Conservation (phyloP, 768 basidiomycete species). For the Phylloporus sp. region DNA sequence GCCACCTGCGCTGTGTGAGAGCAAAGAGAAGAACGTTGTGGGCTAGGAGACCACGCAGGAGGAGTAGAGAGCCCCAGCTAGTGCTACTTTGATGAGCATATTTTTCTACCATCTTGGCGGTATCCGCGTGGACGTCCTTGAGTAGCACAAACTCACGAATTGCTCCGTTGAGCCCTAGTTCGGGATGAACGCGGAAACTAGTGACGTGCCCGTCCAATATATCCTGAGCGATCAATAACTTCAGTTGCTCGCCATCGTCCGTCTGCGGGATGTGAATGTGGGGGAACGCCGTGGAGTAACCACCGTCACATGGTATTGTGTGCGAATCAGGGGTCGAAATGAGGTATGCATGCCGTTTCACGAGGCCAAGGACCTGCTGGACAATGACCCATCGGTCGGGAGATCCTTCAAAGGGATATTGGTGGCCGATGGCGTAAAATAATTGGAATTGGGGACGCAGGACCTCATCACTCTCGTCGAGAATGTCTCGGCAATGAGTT, state of each 20-base stretch:
- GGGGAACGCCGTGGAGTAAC: too few relatives aligned
- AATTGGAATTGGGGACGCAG: conserved; percentile 19
- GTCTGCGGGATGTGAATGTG: conserved; percentile 1
- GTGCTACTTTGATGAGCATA: too few relatives aligned
- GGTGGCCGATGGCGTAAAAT: conserved; percentile 24
- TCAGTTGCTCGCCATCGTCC: too few relatives aligned
- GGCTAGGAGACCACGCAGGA: conserved; percentile 31
- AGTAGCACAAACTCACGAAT: conserved; percentile 14
- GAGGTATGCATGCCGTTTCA: neutral
- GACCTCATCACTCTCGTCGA: conserved; percentile 21
- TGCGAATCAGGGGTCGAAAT: neutral
- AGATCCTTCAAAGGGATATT: conserved; percentile 18
- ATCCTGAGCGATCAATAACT: too few relatives aligned
- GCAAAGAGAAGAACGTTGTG: conserved; percentile 22
- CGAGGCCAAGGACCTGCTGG: conserved; percentile 25
- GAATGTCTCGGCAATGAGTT: conserved; percentile 10
- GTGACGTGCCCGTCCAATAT: too few relatives aligned
- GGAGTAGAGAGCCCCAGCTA: too few relatives aligned
- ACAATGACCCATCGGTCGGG: conserved; percentile 27
- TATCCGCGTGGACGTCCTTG: neutral
- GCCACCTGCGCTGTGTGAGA: conserved; percentile 29
- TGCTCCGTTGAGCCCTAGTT: too few relatives aligned
- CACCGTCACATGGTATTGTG: too few relatives aligned
- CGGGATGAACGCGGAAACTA: too few relatives aligned
- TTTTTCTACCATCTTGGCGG: conserved; percentile 2